Base-by-base conservation (phyloP, 371 early-diverging fungal species). In the Mortierella sp. region DNA sequence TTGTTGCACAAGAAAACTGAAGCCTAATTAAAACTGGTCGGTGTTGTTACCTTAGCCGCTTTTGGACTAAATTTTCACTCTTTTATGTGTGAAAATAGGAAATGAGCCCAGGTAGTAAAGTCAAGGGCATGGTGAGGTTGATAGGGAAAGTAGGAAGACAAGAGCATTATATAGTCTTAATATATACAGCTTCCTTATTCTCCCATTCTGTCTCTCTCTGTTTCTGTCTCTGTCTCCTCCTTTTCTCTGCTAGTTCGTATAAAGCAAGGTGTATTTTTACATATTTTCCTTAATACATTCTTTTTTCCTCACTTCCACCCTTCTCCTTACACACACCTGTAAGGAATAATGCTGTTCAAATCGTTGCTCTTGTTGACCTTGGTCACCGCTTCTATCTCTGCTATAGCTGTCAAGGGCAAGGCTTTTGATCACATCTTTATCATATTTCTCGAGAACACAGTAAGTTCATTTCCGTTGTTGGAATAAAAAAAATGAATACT, bases 381-480 rank as follows among this genome's bases (percentile, higher is more conserved):
- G 82, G 82, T 47, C 80, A 89, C 70, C 86, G 19, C 35, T 7
- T 83, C 68, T 83, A 86, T 82, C 85, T 85, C 68, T 68, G 89
- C 62, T 76, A 85, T 64, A 73, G 42, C 74, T 8, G 61, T 59
- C 56, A 68, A 72, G n/a, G 85, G 85, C 59, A 82, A 82, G 57
- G 58, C 75, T n/a, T 85, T 82, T 72, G 85, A 85, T 56, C 83
- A 83, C 42, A 61, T 85, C 47, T 72, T 85, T 17, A 75, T 82
- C 47, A 37, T 83, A 66, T 68, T 82, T 56, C 74, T 63, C 66
- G 79, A 62, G 72, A 70, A 62, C 61, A 73, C 59, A 47, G 82
- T 65, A 82, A 60, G 63, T 47, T 43, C 37, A 23, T 55, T 8
- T 2, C 23, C 22, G 9, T 40, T 40, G 7, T 32, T 19, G 15